These are phyloP conservation scores for Mortierella sp. DNA, from an alignment of 371 early-diverging fungal genomes.

Conservation along the genomic window DNA sequence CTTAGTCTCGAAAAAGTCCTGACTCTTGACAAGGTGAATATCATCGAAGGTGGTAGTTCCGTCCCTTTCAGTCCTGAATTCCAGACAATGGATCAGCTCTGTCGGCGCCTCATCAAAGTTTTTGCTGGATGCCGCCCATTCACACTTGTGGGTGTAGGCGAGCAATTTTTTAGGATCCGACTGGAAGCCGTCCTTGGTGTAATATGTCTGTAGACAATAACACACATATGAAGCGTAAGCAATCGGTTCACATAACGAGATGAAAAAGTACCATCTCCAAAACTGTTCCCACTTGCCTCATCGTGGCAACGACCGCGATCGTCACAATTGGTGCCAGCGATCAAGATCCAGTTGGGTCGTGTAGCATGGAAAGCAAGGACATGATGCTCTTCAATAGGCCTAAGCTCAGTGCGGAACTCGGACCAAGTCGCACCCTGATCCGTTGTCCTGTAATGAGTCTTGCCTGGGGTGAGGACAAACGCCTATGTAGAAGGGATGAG, in stretches of 20 bases:
- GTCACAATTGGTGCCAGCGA: constrained; percentile 64
- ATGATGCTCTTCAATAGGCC: constrained; percentile 55
- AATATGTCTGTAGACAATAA: constrained; percentile 61
- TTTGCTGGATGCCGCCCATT: constrained; percentile 72
- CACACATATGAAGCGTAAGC: not conserved
- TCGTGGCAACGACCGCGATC: constrained; percentile 59
- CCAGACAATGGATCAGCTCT: constrained; percentile 76
- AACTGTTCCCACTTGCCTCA: constrained; percentile 54
- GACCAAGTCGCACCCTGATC: constrained; percentile 78
- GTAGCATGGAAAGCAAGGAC: constrained; percentile 76
- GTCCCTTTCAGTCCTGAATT: constrained; percentile 55
- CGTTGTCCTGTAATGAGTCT: constrained; percentile 71
- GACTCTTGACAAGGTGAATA: constrained; percentile 68
- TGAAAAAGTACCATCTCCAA: too few species aligned
- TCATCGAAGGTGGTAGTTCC: constrained; percentile 60
- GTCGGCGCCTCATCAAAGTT: constrained; percentile 64
- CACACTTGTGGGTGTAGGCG: constrained; percentile 68
- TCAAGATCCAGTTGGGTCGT: constrained; percentile 68
- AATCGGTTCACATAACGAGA: too few species aligned
- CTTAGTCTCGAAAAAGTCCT: constrained; percentile 70
- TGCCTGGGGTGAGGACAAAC: constrained; percentile 66
- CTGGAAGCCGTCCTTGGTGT: constrained; percentile 75
- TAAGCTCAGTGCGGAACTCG: constrained; percentile 63
- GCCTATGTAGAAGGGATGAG: constrained; percentile 58
- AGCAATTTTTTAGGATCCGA: constrained; percentile 62